Conservation (phyloP, 164 flowering plant genomes). For the Cinnamomum chago region DNA sequence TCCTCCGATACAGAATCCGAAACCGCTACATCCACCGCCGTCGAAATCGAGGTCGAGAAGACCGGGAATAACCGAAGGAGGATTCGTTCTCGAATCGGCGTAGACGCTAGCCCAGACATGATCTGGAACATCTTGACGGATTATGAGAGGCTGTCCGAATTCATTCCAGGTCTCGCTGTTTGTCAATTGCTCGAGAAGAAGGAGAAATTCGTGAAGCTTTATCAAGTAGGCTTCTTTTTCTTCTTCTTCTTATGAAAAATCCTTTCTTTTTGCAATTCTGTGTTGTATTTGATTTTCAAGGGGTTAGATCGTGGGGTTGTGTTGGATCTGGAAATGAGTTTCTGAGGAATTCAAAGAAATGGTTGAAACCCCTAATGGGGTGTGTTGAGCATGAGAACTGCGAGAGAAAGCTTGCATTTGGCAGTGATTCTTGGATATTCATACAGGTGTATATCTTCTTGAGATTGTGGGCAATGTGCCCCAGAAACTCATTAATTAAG, state of each 20-base stretch:
- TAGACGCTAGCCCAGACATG: constrained; percentile 45
- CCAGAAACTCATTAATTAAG: too few species aligned
- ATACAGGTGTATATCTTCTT: too few species aligned
- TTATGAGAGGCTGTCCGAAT: constrained; percentile 61
- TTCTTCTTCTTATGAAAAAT: neutral
- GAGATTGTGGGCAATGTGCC: too few species aligned
- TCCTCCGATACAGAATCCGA: neutral
- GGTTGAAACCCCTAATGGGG: too few species aligned
- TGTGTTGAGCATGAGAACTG: too few species aligned
- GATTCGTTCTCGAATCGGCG: constrained; percentile 38
- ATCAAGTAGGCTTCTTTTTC: constrained; percentile 38
- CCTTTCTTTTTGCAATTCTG: neutral
- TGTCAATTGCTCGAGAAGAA: constrained; percentile 55
- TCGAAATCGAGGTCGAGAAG: constrained; percentile 40
- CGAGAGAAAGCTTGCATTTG: too few species aligned
- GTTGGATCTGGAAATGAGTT: too few species aligned
- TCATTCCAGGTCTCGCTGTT: constrained; percentile 66
- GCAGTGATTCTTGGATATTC: too few species aligned
- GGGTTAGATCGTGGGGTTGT: neutral
- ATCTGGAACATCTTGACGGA: constrained; percentile 68
- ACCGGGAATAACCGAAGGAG: constrained; percentile 48
- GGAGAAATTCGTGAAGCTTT: constrained; percentile 50
- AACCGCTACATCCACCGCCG: neutral
- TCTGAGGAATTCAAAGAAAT: too few species aligned
- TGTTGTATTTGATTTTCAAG: neutral